These are phyloP conservation scores for Trichothecium roseum DNA, from an alignment of 2,329 filamentous ascomycete genomes.

Conservation along the genomic window DNA sequence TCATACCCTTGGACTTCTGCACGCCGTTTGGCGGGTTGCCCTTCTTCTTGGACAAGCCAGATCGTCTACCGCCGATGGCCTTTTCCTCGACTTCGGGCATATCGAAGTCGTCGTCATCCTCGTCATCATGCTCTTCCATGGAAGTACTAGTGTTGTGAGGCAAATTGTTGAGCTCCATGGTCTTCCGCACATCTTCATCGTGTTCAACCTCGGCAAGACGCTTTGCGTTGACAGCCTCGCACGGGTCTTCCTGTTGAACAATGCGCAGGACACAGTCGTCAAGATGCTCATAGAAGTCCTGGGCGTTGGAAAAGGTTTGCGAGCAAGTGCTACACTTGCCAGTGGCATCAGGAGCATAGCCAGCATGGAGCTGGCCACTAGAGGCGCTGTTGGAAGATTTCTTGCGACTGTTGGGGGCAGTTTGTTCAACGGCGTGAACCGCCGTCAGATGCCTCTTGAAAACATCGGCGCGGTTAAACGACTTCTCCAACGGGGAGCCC, in stretches of 20 bases:
- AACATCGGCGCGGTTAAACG: conserved; percentile 91
- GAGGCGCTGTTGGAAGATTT: conserved; percentile 32
- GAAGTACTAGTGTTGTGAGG: conserved; percentile 31
- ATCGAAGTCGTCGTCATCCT: conserved; percentile 34
- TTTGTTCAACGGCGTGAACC: conserved; percentile 90
- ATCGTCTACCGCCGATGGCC: conserved; percentile 18
- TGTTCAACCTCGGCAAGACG: conserved; percentile 56
- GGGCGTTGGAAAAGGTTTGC: conserved; percentile 79
- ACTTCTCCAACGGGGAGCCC: conserved; percentile 81
- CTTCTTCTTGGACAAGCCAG: conserved; percentile 41
- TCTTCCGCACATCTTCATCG: conserved; percentile 50
- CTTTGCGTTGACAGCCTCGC: conserved; percentile 57
- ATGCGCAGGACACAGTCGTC: conserved; percentile 66
- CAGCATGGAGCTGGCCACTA: conserved; percentile 47
- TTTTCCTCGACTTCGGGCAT: conserved; percentile 47
- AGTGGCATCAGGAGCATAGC: conserved; percentile 67
- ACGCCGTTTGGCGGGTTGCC: conserved; percentile 44
- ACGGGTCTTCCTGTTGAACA: conserved; percentile 60
- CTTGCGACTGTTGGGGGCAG: conserved; percentile 79
- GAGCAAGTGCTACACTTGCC: conserved; percentile 96
- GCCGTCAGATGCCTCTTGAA: conserved; percentile 94
- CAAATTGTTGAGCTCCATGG: conserved; percentile 53
- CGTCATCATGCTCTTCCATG: conserved; percentile 41
- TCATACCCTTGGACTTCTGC: conserved; percentile 62
- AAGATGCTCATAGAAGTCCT: conserved; percentile 98